Percentiles rank a stretch among this genome's conserved stretches.
phyloP scores from a whole-genome alignment of 805 yeast species.

The Wickerhamomyces strasburgensis region DNA sequence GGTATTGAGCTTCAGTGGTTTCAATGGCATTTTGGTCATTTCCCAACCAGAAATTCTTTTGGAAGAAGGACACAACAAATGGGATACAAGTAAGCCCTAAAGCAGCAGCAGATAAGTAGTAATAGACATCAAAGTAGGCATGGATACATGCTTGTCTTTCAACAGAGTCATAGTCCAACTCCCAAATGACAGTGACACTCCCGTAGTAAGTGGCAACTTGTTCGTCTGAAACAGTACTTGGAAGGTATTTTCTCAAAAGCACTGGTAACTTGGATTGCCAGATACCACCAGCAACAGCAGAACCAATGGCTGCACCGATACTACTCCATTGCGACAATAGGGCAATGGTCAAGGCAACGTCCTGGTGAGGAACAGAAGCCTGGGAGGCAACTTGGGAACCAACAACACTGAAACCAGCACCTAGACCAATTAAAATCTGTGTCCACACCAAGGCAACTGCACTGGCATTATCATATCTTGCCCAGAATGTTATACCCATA shows the following conservation, averaged over 20 bases:
- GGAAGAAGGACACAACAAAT: slow-evolving; percentile 29
- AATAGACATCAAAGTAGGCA: slow-evolving; percentile 29
- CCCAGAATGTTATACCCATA: slow-evolving; percentile 27
- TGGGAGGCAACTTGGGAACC: slow-evolving; percentile 34
- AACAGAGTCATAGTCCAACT: slow-evolving; percentile 24
- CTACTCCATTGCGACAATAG: slow-evolving; percentile 30
- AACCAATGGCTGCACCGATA: slow-evolving; percentile 37
- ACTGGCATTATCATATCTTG: slow-evolving; percentile 20
- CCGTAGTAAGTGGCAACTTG: slow-evolving; percentile 22
- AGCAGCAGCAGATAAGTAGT: slow-evolving; percentile 27
- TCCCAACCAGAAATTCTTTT: slow-evolving; percentile 32
- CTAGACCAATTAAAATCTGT: slow-evolving; percentile 35
- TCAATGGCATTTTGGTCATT: slow-evolving; percentile 34
- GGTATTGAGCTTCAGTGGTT: slow-evolving; percentile 14
- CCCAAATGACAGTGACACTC: slow-evolving; percentile 21
- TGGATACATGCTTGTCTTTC: slow-evolving; percentile 30
- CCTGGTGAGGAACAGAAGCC: slow-evolving; percentile 39
- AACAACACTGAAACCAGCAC: slow-evolving; percentile 35
- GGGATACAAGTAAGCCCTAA: slow-evolving; percentile 28
- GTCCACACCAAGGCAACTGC: slow-evolving; percentile 27
- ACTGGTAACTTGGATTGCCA: slow-evolving; percentile 30
- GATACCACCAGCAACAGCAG: slow-evolving; percentile 36
- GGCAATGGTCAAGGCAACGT: slow-evolving; percentile 36
- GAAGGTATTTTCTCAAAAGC: slow-evolving; percentile 27
- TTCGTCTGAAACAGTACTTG: slow-evolving; percentile 17